These are phyloP conservation scores for Cucumis variabilis DNA, from an alignment of 331 rosid genomes.

Conservation along the genomic window DNA sequence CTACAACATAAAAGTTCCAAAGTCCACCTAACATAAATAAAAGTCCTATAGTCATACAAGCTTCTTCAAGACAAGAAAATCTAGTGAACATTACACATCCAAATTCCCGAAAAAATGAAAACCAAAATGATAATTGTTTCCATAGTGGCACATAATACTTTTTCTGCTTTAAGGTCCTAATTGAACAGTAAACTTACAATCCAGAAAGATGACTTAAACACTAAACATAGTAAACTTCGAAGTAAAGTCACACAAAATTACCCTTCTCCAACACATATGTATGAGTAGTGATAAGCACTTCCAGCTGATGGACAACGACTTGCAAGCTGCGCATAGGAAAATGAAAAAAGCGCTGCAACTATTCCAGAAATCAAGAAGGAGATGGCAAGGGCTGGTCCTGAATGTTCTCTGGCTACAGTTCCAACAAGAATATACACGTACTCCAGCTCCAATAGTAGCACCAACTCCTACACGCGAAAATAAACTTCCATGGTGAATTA, in stretches of 20 bases:
- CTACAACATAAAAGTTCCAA: too few relatives aligned
- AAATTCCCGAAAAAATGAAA: background rate
- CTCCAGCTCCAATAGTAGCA: slow-evolving; percentile 94
- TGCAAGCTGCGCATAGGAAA: slow-evolving; percentile 90
- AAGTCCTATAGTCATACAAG: too few relatives aligned
- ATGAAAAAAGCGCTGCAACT: slow-evolving; percentile 89
- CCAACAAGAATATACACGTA: slow-evolving; percentile 92
- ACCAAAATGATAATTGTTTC: background rate
- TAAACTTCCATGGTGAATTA: slow-evolving; percentile 21
- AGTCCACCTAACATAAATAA: too few relatives aligned
- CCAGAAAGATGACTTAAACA: background rate
- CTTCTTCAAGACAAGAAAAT: too few relatives aligned
- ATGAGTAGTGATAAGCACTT: slow-evolving; percentile 90
- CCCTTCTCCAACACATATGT: slow-evolving; percentile 94
- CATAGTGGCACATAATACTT: background rate
- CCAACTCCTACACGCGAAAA: slow-evolving; percentile 68
- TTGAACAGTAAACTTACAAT: background rate
- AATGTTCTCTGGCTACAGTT: slow-evolving; percentile 84
- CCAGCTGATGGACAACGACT: slow-evolving; percentile 96
- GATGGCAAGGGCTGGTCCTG: slow-evolving; percentile 85
- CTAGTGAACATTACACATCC: background rate
- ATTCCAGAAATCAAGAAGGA: slow-evolving; percentile 87
- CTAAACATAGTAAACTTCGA: background rate
- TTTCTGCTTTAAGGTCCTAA: background rate
- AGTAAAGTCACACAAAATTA: slow-evolving; percentile 37